Base-by-base conservation (phyloP, 192 early-diverging fungal genomes). In the Pilaira anomala region DNA sequence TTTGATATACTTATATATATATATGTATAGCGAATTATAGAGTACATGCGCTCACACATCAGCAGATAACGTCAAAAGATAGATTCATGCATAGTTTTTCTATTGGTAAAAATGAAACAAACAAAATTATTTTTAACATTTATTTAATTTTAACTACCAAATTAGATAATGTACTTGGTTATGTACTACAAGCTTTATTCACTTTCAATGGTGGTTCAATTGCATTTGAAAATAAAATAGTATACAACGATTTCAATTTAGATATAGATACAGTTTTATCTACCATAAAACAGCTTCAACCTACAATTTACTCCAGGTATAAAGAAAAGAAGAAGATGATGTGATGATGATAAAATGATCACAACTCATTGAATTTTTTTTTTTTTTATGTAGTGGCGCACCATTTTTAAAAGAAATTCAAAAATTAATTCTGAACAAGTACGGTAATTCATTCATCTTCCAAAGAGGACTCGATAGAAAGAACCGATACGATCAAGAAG, bases 221-320 rank as follows among this genome's bases (percentile, higher is more conserved):
- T 45, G 94, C 90, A 12, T 86, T 88, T 75, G 90, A 66, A 57
- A 33, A 52, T 44, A 51, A 60, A 18, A 59, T 61, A 12, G 44
- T 33, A 21, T 44, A 49, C 1, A 45, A 54, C 4, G 78, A 77
- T 22, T 55, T 36, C 19, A 30, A 55, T 18, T 55, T 55, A 29
- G 70, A 85, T 66, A 76, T 81, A 14, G 67, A 83, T 42, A 77
- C 80, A 16, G 64, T 94, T 26, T 72, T 95, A 24, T 86, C 92
- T 25, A 88, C 92, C 67, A 73, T 93, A 58, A 78, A 80, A 57
- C 56, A 77, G n/a, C 82, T 93, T 39, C 62, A 78, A 29, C 95
- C 95, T 4, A 92, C 89, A 13, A 54, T 93, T 28, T 92, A 95
- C 62, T 78, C 74, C 58, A 73, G 70, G 77, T 79, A 60, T 36